Percentiles rank a stretch among this genome's conserved stretches.
phyloP scores from a whole-genome alignment of 2,329 filamentous ascomycete genomes.

The Aspergillus alliaceus region DNA sequence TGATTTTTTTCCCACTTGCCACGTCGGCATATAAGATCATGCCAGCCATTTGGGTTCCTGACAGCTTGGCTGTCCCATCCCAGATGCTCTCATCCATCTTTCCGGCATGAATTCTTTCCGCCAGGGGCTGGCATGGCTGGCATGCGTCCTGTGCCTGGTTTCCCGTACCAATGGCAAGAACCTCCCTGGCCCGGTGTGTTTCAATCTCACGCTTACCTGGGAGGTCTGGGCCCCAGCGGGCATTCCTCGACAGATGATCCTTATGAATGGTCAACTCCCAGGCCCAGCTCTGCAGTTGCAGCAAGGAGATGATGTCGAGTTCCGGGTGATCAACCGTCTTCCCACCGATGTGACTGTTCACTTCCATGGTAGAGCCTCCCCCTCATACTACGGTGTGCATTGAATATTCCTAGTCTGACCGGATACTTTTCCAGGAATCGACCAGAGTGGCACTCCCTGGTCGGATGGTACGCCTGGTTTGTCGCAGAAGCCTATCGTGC shows the following conservation, averaged over 20 bases:
- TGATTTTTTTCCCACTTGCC: no score
- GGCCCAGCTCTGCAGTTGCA: constrained; percentile 25
- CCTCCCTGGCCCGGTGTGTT: constrained; percentile 17
- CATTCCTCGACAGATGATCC: constrained; percentile 26
- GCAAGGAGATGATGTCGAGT: constrained; percentile 29
- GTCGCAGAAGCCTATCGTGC: constrained; percentile 52
- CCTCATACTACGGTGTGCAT: no score
- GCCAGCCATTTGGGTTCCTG: not conserved
- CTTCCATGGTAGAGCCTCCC: constrained; percentile 29
- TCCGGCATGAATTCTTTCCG: not conserved
- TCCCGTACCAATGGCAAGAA: constrained; percentile 5
- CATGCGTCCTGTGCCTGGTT: constrained; percentile 9
- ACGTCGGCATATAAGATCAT: not conserved
- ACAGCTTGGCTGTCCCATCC: no score
- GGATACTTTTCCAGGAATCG: constrained; percentile 34
- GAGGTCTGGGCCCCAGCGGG: constrained; percentile 29
- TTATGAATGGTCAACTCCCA: constrained; percentile 30
- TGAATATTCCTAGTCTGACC: no score
- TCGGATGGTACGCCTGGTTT: constrained; percentile 59
- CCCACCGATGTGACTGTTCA: constrained; percentile 27
- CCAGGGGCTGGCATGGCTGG: constrained; percentile 7
- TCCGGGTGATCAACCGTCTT: constrained; percentile 28
- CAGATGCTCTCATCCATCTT: no score
- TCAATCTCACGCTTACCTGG: constrained; percentile 34
- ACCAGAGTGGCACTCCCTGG: constrained; percentile 55